Percentiles rank a stretch among this genome's conserved stretches.
Conservation (phyloP, 495 filamentous ascomycete genomes). For the Aspergillus sparsus region DNA sequence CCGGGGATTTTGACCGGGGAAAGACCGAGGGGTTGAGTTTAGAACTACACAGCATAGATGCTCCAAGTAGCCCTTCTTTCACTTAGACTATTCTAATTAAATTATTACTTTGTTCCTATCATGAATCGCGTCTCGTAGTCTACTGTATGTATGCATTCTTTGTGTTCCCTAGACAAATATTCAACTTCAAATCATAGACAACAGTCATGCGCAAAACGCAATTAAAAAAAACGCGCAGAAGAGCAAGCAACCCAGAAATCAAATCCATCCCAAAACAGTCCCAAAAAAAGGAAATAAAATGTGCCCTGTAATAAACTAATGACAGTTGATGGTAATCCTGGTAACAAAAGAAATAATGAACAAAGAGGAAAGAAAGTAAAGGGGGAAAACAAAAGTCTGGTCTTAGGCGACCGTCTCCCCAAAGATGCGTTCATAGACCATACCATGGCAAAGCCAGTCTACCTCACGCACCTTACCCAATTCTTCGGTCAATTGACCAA, state of each 20-base stretch:
- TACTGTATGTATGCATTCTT: constrained; percentile 1
- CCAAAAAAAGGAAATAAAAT: not conserved
- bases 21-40: no score
- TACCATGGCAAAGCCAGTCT: constrained; percentile 75
- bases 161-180: no score
- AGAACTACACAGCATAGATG: no score
- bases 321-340: no score
- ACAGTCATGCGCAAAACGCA: no score
- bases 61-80: no score
- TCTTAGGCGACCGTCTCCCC: constrained; percentile 25
- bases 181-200: no score
- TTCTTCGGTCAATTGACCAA: constrained; percentile 82
- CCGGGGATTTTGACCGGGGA: not conserved
- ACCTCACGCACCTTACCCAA: constrained; percentile 71
- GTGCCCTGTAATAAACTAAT: no score
- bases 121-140: no score
- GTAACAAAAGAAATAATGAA: not conserved
- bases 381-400: not conserved
- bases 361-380: not conserved
- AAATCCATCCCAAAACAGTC: not conserved
- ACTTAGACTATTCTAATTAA: no score
- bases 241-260: not conserved
- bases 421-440: constrained; percentile 75
- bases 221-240: not conserved
- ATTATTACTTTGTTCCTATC: no score